Base-by-base conservation (phyloP, 768 basidiomycete species). In the Macrolepiota fuliginosa region DNA sequence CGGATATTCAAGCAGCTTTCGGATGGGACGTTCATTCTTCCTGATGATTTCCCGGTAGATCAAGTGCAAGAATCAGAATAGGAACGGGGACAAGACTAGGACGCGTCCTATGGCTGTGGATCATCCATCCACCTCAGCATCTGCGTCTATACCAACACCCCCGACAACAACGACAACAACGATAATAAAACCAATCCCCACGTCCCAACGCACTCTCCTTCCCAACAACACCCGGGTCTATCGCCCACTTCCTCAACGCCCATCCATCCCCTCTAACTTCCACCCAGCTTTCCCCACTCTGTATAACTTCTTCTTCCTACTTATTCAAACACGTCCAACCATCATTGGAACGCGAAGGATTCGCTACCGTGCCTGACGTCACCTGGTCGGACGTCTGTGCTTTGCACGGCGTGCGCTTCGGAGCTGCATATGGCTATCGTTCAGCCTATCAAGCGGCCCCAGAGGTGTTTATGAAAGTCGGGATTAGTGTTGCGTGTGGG, bases 351-450 rank as follows among this genome's bases (percentile, higher is more conserved):
- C 90, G 97, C 46, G 97, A 99, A 79, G 97, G 97, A 3, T 99
- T 99, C 67, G 90, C 97, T 4, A 98, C 97, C 0, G 90, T 98
- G 3, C 97, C 97, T 0, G 93, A 96, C 67, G 92, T 98, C 1
- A 90, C 91, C 0, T 99, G 97, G 96, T 79, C 88, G 1, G 95
- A 98, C 70, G 83, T 99, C 51, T 96, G 97, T 24, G 97, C 96
- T 1, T 79, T 98, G n/a, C 87, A 91, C 63, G 81, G 75, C 1
- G 91, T 88, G 2, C 80, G 97, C 15, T n/a, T 92, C 96, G 62
- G 96, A 97, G 72, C 80, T 99, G 42, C 94, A 96, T 67, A 97
- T 98, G 95, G 92, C 94, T 13, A 93, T 99, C 66, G 96, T 99
- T 2, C 92, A 97, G 68, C 96, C 97, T 5, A 95, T 98, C 66